phyloP scores from a whole-genome alignment of 2,329 filamentous ascomycete species.

The Pseudonectria foliicola region DNA sequence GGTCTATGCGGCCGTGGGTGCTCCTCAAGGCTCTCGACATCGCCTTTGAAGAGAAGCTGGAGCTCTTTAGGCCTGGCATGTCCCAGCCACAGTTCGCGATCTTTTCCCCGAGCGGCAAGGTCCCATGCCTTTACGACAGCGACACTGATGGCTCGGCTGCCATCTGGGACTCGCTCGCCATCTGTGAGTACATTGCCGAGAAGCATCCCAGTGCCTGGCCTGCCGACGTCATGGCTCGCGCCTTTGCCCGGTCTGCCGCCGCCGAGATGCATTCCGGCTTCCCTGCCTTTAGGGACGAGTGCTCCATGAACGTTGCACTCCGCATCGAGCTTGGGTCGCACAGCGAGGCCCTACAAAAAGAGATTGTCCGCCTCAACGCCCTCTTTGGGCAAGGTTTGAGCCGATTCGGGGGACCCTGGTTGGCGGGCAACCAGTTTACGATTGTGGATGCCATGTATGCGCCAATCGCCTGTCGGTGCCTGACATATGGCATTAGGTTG shows the following conservation, averaged over 20 bases:
- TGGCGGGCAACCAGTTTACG: conserved; percentile 32
- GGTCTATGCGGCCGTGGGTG: conserved; percentile 41
- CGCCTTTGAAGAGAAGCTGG: conserved; percentile 34
- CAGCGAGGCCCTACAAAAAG: conserved; percentile 24
- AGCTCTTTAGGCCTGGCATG: conserved; percentile 24
- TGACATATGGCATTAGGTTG: conserved; percentile 31
- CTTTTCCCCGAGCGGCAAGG: conserved; percentile 36
- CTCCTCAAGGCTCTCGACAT: conserved; percentile 36
- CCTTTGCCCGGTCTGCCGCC: conserved; percentile 36
- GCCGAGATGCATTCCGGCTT: conserved; percentile 43
- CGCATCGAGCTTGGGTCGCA: conserved; percentile 26
- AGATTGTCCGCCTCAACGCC: conserved; percentile 29
- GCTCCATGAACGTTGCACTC: conserved; percentile 35
- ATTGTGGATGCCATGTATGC: conserved; percentile 36
- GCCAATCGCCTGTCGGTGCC: conserved; percentile 31
- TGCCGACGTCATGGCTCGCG: conserved; percentile 28
- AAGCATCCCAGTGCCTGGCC: conserved; percentile 37
- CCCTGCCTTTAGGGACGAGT: conserved; percentile 32
- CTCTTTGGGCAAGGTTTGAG: conserved; percentile 32
- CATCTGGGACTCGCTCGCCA: conserved; percentile 42
- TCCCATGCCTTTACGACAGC: conserved; percentile 33
- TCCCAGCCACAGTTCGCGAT: conserved; percentile 27
- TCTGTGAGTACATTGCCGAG: conserved; percentile 41
- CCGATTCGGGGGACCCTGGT: conserved; percentile 34
- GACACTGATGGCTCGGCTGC: conserved; percentile 21